These are phyloP conservation scores for Venturia oleaginea DNA, from an alignment of 2,329 filamentous ascomycete species.

Conservation along the genomic window DNA sequence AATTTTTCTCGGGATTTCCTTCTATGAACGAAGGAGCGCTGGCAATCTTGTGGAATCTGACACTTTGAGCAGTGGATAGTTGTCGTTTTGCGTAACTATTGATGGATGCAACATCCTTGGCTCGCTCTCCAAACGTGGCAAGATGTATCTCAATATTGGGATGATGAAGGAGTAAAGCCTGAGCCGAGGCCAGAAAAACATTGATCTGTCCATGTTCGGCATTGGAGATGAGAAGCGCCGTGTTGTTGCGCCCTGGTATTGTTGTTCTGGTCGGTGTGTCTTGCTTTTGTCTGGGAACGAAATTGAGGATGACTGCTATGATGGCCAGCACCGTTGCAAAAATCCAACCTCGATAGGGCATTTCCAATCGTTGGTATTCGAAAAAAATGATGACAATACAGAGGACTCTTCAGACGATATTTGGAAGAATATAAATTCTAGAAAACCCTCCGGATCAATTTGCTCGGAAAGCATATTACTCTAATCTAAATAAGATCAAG, in stretches of 20 bases:
- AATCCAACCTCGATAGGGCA: not conserved
- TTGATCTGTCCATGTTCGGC: slow-evolving; percentile 5
- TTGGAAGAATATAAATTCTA: no score
- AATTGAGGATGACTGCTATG: not conserved
- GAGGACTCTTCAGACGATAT: no score
- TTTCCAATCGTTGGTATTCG: not conserved
- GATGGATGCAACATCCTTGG: not conserved
- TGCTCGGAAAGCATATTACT: no score
- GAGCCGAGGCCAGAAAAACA: not conserved
- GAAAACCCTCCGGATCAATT: no score
- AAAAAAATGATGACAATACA: not conserved
- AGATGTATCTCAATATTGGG: slow-evolving; percentile 8
- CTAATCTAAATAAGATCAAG: no score
- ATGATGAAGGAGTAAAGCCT: slow-evolving; percentile 9
- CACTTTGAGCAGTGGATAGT: not conserved
- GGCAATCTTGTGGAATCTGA: slow-evolving; percentile 3
- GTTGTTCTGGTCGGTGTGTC: not conserved
- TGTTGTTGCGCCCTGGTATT: slow-evolving; percentile 8
- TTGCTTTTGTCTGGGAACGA: not conserved
- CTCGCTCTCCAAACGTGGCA: slow-evolving; percentile 2
- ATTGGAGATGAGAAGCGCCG: slow-evolving; percentile 8
- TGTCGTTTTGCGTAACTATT: not conserved
- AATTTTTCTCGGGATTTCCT: not conserved
- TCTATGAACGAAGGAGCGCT: not conserved
- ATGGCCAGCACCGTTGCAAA: not conserved